phyloP scores from a whole-genome alignment of 257 asterid species.

The Penstemon newberryi region DNA sequence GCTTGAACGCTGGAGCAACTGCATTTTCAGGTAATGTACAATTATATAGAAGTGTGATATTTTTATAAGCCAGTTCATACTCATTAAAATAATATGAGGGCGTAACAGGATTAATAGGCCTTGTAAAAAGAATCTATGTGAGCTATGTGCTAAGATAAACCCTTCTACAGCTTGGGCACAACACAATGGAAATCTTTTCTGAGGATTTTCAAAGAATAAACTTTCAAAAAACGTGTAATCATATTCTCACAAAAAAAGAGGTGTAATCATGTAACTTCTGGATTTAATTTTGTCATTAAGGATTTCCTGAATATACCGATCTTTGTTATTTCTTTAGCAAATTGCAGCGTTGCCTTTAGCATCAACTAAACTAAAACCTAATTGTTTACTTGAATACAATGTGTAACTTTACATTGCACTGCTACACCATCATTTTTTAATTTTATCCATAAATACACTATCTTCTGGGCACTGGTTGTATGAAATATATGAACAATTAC shows the following conservation, averaged over 20 bases:
- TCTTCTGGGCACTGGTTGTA: background rate
- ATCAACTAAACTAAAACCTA: background rate
- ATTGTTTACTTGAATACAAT: background rate
- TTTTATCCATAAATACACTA: background rate
- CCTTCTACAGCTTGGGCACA: too few relatives aligned
- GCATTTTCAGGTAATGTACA: slow-evolving; percentile 59
- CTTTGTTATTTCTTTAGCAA: too few relatives aligned
- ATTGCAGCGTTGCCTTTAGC: too few relatives aligned
- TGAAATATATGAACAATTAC: background rate
- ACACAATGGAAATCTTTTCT: too few relatives aligned
- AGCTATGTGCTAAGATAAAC: too few relatives aligned
- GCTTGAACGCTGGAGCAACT: slow-evolving; percentile 95
- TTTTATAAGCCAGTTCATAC: background rate
- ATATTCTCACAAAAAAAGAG: too few relatives aligned
- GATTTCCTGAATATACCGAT: too few relatives aligned
- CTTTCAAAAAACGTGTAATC: too few relatives aligned
- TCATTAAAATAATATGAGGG: background rate
- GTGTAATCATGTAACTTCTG: too few relatives aligned
- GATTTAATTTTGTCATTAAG: too few relatives aligned
- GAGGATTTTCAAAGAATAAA: too few relatives aligned
- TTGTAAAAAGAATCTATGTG: background rate
- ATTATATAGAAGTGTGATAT: background rate
- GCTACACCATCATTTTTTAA: background rate
- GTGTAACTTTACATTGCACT: background rate
- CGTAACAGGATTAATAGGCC: background rate